These are phyloP conservation scores for Tillandsia fasciculata DNA, from an alignment of 176 grass and related monocot genomes.

Conservation along the genomic window DNA sequence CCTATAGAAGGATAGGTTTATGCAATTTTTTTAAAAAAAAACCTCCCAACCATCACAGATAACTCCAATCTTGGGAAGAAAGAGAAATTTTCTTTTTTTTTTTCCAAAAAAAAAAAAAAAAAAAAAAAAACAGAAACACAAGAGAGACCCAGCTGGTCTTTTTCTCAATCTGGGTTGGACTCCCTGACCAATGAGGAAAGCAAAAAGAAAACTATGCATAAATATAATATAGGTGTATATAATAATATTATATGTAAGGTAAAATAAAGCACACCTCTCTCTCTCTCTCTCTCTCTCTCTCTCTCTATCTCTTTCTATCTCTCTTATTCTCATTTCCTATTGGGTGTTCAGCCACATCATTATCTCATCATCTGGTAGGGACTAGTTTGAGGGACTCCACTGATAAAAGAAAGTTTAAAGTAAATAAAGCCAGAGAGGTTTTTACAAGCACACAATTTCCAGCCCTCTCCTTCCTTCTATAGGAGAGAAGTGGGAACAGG, in stretches of 20 bases:
- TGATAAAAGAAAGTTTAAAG: neutral
- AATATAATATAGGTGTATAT: neutral
- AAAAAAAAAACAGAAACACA: neutral
- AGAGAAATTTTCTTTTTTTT: too few species aligned
- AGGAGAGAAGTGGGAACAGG: neutral
- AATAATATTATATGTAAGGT: neutral
- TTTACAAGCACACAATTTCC: neutral
- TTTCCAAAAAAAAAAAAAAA: too few species aligned
- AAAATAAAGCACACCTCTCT: neutral
- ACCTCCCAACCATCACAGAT: neutral
- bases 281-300: neutral
- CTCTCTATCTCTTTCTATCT: neutral
- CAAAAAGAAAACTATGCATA: neutral
- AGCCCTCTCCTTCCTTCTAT: neutral
- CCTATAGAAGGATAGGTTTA: conserved; percentile 4
- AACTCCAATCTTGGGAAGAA: neutral
- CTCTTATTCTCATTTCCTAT: neutral
- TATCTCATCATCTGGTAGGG: conserved; percentile 31
- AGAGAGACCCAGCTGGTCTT: neutral
- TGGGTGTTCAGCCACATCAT: conserved; percentile 30
- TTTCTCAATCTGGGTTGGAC: conserved; percentile 15
- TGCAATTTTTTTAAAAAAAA: conserved; percentile 5
- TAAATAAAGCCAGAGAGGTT: neutral
- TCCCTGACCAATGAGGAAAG: neutral
- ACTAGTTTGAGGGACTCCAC: neutral